phyloP scores from a whole-genome alignment of 148 eudicot species.

The Nepenthes mirabilis region DNA sequence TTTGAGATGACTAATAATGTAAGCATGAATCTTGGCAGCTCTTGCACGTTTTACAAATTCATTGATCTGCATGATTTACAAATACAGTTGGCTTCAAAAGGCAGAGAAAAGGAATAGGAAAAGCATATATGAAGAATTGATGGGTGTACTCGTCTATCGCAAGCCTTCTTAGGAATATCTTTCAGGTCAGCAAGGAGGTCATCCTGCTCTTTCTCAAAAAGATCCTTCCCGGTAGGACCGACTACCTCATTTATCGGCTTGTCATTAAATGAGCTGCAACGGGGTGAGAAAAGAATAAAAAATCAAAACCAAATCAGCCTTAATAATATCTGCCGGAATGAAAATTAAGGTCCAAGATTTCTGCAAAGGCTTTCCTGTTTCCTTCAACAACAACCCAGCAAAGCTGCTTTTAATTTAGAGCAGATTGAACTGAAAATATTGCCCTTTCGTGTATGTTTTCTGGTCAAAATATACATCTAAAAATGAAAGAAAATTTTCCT shows the following conservation, averaged over 20 bases:
- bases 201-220: conserved; percentile 87
- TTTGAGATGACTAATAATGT: conserved; percentile 77
- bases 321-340: too few species aligned
- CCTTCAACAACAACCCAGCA: too few species aligned
- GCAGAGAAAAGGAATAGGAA: conserved; percentile 1
- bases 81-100: neutral
- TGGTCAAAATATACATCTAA: too few species aligned
- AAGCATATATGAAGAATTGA: neutral
- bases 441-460: too few species aligned
- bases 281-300: conserved; percentile 4
- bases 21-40: conserved; percentile 89
- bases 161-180: conserved; percentile 93
- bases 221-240: conserved; percentile 71
- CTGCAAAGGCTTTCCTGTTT: too few species aligned
- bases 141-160: conserved; percentile 69
- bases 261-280: conserved; percentile 72
- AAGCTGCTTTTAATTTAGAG: too few species aligned
- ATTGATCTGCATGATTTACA: conserved; percentile 42
- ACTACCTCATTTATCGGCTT: conserved; percentile 58
- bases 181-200: conserved; percentile 77
- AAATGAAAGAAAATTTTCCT: too few species aligned
- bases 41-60: conserved; percentile 92
- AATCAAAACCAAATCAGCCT: neutral
- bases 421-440: too few species aligned
- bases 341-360: too few species aligned